Percentiles rank a stretch among this genome's conserved stretches.
Evolutionary conservation across 345 rosid species (phyloP).

Genomic region (Citrus reticulata): DNA sequence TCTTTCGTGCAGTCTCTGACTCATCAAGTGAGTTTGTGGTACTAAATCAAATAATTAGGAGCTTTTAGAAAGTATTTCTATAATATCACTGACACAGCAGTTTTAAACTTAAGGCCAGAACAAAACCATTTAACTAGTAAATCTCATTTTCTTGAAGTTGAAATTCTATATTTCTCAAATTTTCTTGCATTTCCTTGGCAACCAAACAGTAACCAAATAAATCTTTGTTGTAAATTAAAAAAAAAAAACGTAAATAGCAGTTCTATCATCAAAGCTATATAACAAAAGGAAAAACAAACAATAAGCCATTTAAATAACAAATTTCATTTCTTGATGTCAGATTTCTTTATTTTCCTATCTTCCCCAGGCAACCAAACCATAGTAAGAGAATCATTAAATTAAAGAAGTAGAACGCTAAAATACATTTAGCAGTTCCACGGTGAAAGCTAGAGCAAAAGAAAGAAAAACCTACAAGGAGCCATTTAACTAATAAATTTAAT

Average conservation of each 20-base stretch:
- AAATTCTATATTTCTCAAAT: neutral
- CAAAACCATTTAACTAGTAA: neutral
- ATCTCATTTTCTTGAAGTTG: neutral
- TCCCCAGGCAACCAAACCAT: neutral
- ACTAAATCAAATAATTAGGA: conserved; percentile 24
- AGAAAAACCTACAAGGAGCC: no score
- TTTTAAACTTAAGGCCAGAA: neutral
- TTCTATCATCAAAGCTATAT: no score
- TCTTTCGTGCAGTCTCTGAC: conserved; percentile 76
- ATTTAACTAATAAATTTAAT: no score
- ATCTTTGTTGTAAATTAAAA: neutral
- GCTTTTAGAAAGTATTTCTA: neutral
- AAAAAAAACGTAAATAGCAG: no score
- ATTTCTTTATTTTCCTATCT: neutral
- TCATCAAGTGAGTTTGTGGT: conserved; percentile 46
- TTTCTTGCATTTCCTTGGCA: conserved; percentile 5
- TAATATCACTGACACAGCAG: neutral
- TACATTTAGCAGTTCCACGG: no score
- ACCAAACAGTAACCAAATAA: neutral
- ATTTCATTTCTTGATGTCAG: no score
- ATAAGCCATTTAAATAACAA: no score
- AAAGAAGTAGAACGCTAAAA: no score
- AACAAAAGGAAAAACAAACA: no score
- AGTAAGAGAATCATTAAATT: neutral
- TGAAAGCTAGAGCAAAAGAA: no score